Base-by-base conservation (phyloP, 2,329 filamentous ascomycete species). In the Aspergillus tubingensis region DNA sequence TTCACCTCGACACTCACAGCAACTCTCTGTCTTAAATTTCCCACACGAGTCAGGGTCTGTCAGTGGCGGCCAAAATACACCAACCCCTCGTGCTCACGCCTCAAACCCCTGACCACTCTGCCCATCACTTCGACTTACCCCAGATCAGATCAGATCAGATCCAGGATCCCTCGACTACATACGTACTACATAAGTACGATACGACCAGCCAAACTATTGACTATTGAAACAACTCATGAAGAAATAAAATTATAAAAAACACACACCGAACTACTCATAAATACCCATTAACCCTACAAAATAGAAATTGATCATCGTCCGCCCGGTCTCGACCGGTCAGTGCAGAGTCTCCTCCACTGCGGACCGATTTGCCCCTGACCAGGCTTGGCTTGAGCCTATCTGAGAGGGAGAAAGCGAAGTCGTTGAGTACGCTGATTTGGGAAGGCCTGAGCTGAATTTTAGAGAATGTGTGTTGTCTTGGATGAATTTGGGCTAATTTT, bases 291-390 rank as follows among this genome's bases (percentile, higher is more conserved):
- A 32, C 30, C 10, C 27, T 11, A 30, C 32, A 36, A 27, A 27
- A 27, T 13, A 36, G 41, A 2, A 13, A 36, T 30, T 8, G 53
- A 55, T 47, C 53, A 55, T 21, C 53, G 27, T 8, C 32, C 53
- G 53, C 53, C 38, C 53, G 53, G 53, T 55, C 53, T 55, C 39
- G 53, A 55, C 53, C 53, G 25, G 53, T 55, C 53, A 55, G 53
- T 55, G 53, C 53, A 44, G 23, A n/a, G 3, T 23, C 15, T 38
- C 53, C 53, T 47, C 53, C 53, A 55, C 53, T 47, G 39, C 41
- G 53, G 53, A 55, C 53, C 53, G 53, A 36, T 27, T 43, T 55
- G 53, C 53, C 53, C 53, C 53, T 55, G 53, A 55, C 43, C 27
- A 44, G 43, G 53, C 53, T 55, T 55, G 53, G 53, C 53, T 15